phyloP scores from a whole-genome alignment of 805 yeast species.

The Cyberlindnera maclurae region DNA sequence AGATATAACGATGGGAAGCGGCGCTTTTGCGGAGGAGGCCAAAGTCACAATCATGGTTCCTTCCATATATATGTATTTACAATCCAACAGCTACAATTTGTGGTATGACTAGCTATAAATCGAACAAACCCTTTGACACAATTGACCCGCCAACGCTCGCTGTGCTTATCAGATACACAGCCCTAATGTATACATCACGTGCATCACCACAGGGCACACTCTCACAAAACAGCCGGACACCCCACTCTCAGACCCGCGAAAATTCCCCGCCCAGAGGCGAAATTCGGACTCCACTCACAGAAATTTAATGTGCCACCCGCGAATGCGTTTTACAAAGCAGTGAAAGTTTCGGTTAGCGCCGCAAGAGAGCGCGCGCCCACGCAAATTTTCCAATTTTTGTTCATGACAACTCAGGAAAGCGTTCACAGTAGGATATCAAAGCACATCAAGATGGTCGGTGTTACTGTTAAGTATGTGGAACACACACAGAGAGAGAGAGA shows the following conservation, averaged over 20 bases:
- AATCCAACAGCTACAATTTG: background rate
- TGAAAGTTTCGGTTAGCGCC: background rate
- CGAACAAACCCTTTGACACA: background rate
- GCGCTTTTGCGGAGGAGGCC: background rate
- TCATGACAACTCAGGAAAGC: background rate
- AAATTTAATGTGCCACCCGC: background rate
- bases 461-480: constrained; percentile 87
- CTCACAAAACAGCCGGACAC: too few species aligned
- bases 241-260: too few species aligned
- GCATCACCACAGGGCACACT: too few species aligned
- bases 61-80: too few species aligned
- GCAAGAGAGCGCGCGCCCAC: constrained; percentile 1
- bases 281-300: too few species aligned
- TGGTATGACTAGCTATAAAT: background rate
- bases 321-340: background rate
- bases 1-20: constrained; percentile 4
- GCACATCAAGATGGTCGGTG: constrained; percentile 75
- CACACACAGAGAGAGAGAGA: background rate
- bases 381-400: constrained; percentile 5
- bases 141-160: too few species aligned
- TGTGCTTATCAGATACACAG: too few species aligned
- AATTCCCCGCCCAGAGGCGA: too few species aligned
- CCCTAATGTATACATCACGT: too few species aligned
- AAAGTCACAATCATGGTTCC: background rate
- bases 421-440: constrained; percentile 1